phyloP scores from a whole-genome alignment of 495 filamentous ascomycete genomes.

The Aspergillus sclerotioniger region DNA sequence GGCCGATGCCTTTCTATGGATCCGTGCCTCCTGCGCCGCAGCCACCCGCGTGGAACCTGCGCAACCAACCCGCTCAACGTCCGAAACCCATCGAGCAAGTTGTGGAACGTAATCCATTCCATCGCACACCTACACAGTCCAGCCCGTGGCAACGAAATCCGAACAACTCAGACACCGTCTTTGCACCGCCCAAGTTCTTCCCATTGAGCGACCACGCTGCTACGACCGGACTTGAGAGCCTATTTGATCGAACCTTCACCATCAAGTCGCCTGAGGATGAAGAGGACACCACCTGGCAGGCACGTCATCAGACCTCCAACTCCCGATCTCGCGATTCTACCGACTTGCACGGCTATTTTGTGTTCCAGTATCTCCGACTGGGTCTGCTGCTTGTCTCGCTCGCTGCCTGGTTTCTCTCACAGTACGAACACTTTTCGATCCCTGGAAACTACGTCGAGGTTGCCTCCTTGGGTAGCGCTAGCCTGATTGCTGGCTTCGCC shows the following conservation, averaged over 20 bases:
- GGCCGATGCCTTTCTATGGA: constrained; percentile 58
- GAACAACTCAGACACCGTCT: constrained; percentile 29
- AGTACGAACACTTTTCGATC: constrained; percentile 31
- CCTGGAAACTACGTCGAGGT: constrained; percentile 44
- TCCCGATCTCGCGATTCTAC: constrained; percentile 8
- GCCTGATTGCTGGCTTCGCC: constrained; percentile 41
- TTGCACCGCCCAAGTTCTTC: constrained; percentile 54
- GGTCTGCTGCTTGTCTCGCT: constrained; percentile 33
- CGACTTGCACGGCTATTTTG: constrained; percentile 18
- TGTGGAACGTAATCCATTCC: constrained; percentile 40
- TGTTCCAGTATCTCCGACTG: constrained; percentile 34
- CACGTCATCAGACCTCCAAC: constrained; percentile 15
- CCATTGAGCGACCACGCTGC: constrained; percentile 39
- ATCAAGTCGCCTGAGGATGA: constrained; percentile 43
- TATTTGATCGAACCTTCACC: constrained; percentile 47
- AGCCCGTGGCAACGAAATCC: constrained; percentile 22
- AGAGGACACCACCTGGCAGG: constrained; percentile 23
- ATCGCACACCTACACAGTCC: constrained; percentile 26
- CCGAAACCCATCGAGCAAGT: constrained; percentile 34
- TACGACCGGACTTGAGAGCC: constrained; percentile 46
- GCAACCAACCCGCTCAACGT: constrained; percentile 51
- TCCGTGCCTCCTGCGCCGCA: constrained; percentile 63
- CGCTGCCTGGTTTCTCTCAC: constrained; percentile 35
- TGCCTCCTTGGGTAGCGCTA: constrained; percentile 38
- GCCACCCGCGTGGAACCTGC: constrained; percentile 59